phyloP scores from a whole-genome alignment of 2,329 filamentous ascomycete species.

The Trichocomaceae sp. region DNA sequence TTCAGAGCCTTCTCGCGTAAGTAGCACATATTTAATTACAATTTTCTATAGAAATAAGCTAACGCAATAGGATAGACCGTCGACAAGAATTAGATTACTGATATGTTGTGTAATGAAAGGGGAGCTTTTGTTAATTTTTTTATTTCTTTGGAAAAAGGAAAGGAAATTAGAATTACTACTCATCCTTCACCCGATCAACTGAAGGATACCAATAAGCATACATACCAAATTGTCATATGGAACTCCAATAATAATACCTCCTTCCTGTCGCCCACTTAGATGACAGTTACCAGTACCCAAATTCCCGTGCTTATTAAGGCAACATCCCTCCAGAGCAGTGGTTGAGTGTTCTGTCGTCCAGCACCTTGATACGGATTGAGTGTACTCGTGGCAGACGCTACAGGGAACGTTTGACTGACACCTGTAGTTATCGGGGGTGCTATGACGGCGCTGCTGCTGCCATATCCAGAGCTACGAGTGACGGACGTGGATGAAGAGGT shows the following conservation, averaged over 20 bases:
- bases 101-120: not conserved
- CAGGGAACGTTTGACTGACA: not conserved
- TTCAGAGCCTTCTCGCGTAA: not conserved
- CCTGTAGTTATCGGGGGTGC: not conserved
- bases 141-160: not conserved
- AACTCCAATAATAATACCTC: not conserved
- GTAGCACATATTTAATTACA: not conserved
- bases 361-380: not conserved
- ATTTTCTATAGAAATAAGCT: too few relatives aligned
- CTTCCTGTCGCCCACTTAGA: not conserved
- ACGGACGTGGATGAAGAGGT: not conserved
- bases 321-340: not conserved
- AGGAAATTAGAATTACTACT: not conserved
- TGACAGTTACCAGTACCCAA: not conserved
- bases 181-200: not conserved
- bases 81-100: not conserved
- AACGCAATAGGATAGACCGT: too few relatives aligned
- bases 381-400: not conserved
- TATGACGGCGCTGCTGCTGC: not conserved
- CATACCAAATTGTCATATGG: not conserved
- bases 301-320: not conserved
- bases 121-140: not conserved
- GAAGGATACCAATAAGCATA: not conserved
- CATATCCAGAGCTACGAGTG: not conserved
- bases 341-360: not conserved